phyloP scores from a whole-genome alignment of 306 rosid genomes.

The Mimosa bimucronata region DNA sequence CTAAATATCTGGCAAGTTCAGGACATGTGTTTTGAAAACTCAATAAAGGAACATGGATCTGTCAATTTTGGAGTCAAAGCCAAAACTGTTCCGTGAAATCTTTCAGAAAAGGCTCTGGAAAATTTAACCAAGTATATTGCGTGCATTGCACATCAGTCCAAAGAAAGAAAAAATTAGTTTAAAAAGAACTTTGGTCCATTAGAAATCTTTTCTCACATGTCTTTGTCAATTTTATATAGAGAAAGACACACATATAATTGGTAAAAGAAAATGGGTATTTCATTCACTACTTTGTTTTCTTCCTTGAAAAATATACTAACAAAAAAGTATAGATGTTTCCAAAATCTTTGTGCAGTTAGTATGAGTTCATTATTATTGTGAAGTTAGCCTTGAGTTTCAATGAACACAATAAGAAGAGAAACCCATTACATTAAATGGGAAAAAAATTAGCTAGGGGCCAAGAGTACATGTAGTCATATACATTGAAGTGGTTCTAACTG shows the following conservation, averaged over 20 bases:
- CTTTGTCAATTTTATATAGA: not conserved
- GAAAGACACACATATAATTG: not conserved
- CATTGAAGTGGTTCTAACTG: not conserved
- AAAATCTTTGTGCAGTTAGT: not conserved
- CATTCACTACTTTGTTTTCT: not conserved
- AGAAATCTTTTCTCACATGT: not conserved
- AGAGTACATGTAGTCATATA: not conserved
- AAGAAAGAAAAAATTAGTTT: not conserved
- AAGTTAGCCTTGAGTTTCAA: not conserved
- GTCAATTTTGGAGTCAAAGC: not conserved
- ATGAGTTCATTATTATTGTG: not conserved
- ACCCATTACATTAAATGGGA: not conserved
- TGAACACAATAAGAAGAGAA: no score
- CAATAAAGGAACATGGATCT: constrained; percentile 7
- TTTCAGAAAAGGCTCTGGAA: not conserved
- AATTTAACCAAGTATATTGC: not conserved
- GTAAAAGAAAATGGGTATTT: not conserved
- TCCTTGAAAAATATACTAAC: not conserved
- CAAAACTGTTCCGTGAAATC: not conserved
- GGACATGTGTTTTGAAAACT: not conserved
- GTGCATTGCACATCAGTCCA: not conserved
- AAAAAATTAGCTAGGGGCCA: not conserved
- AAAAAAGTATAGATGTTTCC: not conserved
- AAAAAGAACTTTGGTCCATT: not conserved
- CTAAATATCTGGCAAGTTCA: constrained; percentile 7